These are phyloP conservation scores for Xylariaceae sp. DNA, from an alignment of 2,329 filamentous ascomycete genomes.

Conservation along the genomic window DNA sequence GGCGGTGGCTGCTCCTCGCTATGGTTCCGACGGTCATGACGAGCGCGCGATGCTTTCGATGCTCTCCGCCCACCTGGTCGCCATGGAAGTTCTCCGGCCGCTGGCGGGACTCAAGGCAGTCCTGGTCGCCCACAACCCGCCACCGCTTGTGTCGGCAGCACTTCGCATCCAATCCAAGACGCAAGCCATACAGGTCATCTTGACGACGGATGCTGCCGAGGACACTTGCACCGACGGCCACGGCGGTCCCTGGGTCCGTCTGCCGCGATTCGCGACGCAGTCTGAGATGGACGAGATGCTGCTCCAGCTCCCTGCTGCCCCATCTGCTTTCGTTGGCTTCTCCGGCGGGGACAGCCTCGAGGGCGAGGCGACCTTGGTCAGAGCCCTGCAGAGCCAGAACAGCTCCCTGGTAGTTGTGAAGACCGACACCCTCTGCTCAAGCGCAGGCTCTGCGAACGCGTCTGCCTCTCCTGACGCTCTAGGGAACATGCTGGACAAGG, in stretches of 20 bases:
- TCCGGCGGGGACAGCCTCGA: not conserved
- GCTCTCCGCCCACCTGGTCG: too few relatives aligned
- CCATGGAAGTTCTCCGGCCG: not conserved
- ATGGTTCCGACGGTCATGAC: too few relatives aligned
- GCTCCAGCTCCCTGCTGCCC: not conserved
- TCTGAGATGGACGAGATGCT: not conserved
- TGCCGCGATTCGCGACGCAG: not conserved
- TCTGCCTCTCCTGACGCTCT: too few relatives aligned
- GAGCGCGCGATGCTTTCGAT: too few relatives aligned
- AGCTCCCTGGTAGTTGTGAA: too few relatives aligned
- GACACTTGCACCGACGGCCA: not conserved
- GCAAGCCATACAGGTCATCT: not conserved
- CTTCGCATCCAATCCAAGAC: not conserved
- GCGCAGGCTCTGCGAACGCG: too few relatives aligned
- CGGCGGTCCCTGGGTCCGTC: not conserved
- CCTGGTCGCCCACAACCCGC: slow-evolving; percentile 2
- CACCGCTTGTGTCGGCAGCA: not conserved
- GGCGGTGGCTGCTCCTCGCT: too few relatives aligned
- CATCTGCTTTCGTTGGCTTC: not conserved
- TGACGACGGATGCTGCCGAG: not conserved
- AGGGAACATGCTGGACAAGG: too few relatives aligned
- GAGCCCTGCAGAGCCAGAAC: too few relatives aligned
- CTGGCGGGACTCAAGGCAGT: too few relatives aligned
- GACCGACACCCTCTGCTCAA: too few relatives aligned
- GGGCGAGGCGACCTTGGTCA: too few relatives aligned